phyloP scores from a whole-genome alignment of 164 flowering plant genomes.

The Stephania japonica region DNA sequence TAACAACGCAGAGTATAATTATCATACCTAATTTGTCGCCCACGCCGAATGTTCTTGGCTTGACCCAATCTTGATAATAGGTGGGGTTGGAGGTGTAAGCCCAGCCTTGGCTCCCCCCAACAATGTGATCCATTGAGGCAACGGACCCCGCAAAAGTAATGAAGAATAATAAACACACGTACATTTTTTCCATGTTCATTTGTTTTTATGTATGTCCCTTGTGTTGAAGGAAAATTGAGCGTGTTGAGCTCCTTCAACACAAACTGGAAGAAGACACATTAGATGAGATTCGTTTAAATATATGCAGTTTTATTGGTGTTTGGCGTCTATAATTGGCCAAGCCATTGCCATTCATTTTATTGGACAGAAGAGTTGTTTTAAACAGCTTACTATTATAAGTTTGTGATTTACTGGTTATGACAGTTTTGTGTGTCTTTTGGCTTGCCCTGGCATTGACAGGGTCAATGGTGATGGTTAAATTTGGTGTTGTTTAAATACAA shows the following conservation, averaged over 20 bases:
- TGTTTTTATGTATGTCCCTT: neutral
- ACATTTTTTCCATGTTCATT: constrained; percentile 11
- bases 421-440: neutral
- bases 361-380: neutral
- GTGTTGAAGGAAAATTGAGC: constrained; percentile 9
- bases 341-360: neutral
- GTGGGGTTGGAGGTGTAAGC: constrained; percentile 19
- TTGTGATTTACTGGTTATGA: neutral
- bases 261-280: neutral
- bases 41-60: constrained; percentile 34
- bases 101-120: constrained; percentile 44
- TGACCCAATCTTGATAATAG: constrained; percentile 41
- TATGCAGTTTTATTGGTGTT: neutral
- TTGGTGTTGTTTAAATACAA: neutral
- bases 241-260: neutral
- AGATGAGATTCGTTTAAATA: neutral
- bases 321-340: neutral
- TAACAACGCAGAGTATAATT: neutral
- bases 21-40: constrained; percentile 38
- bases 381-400: neutral
- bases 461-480: neutral
- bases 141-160: constrained; percentile 15
- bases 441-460: neutral
- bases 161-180: constrained; percentile 11
- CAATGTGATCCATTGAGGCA: constrained; percentile 27